A percentile compares a stretch with the other conserved stretches of the same genome.
Evolutionary conservation across 768 basidiomycete species (phyloP).

Genomic region (Lactarius deliciosus): DNA sequence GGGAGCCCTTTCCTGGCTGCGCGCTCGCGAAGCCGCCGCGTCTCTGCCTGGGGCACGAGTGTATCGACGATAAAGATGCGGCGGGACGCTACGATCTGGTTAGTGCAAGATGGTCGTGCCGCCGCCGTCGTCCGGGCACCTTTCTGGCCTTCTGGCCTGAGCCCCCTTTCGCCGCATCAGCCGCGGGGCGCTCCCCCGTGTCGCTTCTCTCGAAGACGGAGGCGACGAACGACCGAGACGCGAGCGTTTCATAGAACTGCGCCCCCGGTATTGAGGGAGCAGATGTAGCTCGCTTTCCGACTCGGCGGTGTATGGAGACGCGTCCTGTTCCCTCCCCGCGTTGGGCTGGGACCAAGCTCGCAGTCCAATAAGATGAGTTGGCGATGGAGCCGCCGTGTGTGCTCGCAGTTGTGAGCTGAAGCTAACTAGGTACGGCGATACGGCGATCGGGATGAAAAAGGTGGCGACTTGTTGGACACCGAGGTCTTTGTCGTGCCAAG

Average conservation of each 20-base stretch:
- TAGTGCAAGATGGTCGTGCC: conserved; percentile 52
- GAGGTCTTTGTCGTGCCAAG: background rate
- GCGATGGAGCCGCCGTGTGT: conserved; percentile 32
- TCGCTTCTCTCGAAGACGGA: background rate
- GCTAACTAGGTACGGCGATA: background rate
- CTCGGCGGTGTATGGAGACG: conserved; percentile 44
- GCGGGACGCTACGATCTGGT: conserved; percentile 47
- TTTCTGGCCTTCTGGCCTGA: background rate
- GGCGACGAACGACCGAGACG: background rate
- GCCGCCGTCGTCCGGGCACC: conserved; percentile 24
- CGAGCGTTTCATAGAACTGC: background rate
- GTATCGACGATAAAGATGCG: conserved; percentile 55
- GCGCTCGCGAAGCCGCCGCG: conserved; percentile 66
- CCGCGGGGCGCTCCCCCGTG: background rate
- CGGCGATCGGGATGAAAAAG: conserved; percentile 41
- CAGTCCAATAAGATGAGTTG: conserved; percentile 37
- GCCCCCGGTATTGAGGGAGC: conserved; percentile 21
- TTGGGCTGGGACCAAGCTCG: conserved; percentile 53
- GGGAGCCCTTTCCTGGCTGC: conserved; percentile 67
- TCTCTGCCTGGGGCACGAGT: conserved; percentile 48
- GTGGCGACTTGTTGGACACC: conserved; percentile 20
- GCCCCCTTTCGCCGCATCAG: background rate
- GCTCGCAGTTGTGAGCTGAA: background rate
- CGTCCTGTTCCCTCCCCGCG: conserved; percentile 49
- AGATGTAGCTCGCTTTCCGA: conserved; percentile 76